phyloP scores from a whole-genome alignment of 2,329 filamentous ascomycete species.

The Berkeleyomyces rouxiae region DNA sequence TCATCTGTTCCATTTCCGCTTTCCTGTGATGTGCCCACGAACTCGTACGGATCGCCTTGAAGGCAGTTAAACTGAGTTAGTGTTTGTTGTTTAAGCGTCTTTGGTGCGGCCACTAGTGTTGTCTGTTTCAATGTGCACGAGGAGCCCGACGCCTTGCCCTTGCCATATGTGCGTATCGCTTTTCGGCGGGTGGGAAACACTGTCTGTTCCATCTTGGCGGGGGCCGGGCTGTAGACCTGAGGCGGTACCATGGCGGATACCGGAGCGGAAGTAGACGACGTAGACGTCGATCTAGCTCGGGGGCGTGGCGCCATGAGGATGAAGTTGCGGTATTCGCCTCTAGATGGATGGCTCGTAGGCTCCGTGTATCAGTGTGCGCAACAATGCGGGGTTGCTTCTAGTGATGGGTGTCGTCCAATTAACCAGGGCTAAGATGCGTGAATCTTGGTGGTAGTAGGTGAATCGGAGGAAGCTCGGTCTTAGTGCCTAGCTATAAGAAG shows the following conservation, averaged over 20 bases:
- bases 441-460: too few relatives aligned
- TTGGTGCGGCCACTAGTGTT: not conserved
- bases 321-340: not conserved
- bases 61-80: conserved; percentile 22
- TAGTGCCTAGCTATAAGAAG: not conserved
- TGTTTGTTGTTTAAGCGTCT: conserved; percentile 24
- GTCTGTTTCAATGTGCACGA: not conserved
- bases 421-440: too few relatives aligned
- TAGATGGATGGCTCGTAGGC: too few relatives aligned
- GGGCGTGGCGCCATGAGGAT: not conserved
- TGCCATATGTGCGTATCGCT: conserved; percentile 22
- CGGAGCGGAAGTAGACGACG: not conserved
- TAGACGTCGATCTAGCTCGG: not conserved
- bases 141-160: conserved; percentile 8
- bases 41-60: not conserved
- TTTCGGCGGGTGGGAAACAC: conserved; percentile 24
- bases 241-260: conserved; percentile 15
- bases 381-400: not conserved
- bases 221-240: conserved; percentile 22
- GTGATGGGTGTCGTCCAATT: not conserved
- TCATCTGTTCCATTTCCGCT: not conserved
- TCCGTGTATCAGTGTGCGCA: too few relatives aligned
- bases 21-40: not conserved
- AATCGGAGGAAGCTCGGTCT: too few relatives aligned
- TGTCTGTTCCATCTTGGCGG: conserved; percentile 21